phyloP scores from a whole-genome alignment of 352 stramenopile genomes.

The Pythium periplocum region DNA sequence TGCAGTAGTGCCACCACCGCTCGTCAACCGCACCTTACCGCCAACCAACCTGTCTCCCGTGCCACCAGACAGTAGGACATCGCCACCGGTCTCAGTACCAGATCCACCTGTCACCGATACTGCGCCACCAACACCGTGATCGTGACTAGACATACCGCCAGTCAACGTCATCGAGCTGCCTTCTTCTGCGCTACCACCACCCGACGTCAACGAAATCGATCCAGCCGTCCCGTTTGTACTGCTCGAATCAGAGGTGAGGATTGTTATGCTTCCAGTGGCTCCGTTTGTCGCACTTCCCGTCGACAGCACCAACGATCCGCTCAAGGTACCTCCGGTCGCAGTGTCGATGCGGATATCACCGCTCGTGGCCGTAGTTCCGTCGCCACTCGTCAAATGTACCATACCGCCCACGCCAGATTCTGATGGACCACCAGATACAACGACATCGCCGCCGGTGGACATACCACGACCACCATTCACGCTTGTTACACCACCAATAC shows the following conservation, averaged over 20 bases:
- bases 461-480: constrained; percentile 18
- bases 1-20: constrained; percentile 16
- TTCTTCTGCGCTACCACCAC: constrained; percentile 1
- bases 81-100: constrained; percentile 15
- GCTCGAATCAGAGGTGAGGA: neutral
- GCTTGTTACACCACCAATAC: constrained; percentile 22
- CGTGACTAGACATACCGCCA: constrained; percentile 5
- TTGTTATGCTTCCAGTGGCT: constrained; percentile 1
- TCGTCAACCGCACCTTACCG: constrained; percentile 20
- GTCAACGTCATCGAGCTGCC: constrained; percentile 13
- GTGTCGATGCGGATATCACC: neutral
- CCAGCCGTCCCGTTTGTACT: neutral
- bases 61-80: constrained; percentile 23
- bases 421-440: constrained; percentile 19
- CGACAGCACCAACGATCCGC: constrained; percentile 1
- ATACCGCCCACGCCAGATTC: constrained; percentile 8
- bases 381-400: constrained; percentile 24
- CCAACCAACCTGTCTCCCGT: constrained; percentile 7
- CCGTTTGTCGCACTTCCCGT: neutral
- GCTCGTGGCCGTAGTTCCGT: neutral
- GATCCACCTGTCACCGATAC: constrained; percentile 14
- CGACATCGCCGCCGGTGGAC: constrained; percentile 17
- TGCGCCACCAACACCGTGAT: constrained; percentile 3
- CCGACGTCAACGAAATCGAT: constrained; percentile 8
- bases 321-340: constrained; percentile 1